Evolutionary conservation across 495 filamentous ascomycete genomes (phyloP).

Genomic region (Cryomyces antarcticus): DNA sequence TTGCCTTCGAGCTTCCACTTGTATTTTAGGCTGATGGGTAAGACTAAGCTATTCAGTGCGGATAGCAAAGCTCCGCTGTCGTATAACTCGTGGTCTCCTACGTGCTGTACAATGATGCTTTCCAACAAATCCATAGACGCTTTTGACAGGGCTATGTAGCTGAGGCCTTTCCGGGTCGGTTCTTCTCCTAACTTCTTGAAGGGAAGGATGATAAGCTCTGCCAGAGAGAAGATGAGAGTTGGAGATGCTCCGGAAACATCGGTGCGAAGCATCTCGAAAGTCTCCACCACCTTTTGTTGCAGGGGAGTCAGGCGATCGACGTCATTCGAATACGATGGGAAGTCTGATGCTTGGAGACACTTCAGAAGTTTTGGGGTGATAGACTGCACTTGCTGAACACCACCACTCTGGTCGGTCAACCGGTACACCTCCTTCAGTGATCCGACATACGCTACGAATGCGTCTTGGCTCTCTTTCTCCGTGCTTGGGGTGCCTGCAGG

Average conservation of each 20-base stretch:
- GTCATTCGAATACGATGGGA: slow-evolving; percentile 61
- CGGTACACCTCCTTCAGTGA: slow-evolving; percentile 62
- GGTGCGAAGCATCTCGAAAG: slow-evolving; percentile 46
- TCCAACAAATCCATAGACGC: slow-evolving; percentile 44
- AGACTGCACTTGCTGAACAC: slow-evolving; percentile 32
- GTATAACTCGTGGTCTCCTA: slow-evolving; percentile 44
- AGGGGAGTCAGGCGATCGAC: slow-evolving; percentile 65
- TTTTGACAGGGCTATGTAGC: slow-evolving; percentile 52
- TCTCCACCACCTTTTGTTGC: slow-evolving; percentile 53
- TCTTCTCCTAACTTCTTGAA: slow-evolving; percentile 19
- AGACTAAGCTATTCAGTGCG: slow-evolving; percentile 40
- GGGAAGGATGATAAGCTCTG: slow-evolving; percentile 48
- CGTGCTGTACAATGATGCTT: slow-evolving; percentile 39
- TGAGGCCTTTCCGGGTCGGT: slow-evolving; percentile 22
- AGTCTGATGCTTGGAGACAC: slow-evolving; percentile 50
- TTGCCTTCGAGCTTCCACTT: slow-evolving; percentile 32
- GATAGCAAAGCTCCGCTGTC: slow-evolving; percentile 36
- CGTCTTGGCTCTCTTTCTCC: slow-evolving; percentile 46
- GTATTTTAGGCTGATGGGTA: slow-evolving; percentile 58
- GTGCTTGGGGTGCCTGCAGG: slow-evolving; percentile 15
- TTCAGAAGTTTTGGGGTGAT: slow-evolving; percentile 31
- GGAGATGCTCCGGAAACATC: slow-evolving; percentile 47
- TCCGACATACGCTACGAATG: slow-evolving; percentile 57
- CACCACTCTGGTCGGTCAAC: slow-evolving; percentile 45
- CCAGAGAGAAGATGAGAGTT: slow-evolving; percentile 43